phyloP scores from a whole-genome alignment of 1,284 basidiomycete species.

The Farysia itapuensis region DNA sequence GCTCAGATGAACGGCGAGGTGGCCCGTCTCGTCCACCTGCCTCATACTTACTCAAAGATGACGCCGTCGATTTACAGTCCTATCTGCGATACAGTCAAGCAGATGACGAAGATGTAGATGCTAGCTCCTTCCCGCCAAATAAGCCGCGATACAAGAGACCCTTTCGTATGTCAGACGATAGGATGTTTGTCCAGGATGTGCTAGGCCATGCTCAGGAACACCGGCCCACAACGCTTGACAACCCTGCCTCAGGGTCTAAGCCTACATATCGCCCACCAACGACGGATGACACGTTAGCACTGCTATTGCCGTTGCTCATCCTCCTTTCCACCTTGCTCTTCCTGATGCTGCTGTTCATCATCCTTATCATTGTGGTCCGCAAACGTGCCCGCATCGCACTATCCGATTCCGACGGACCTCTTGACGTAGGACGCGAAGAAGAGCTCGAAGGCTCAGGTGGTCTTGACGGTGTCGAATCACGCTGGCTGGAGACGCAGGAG shows the following conservation, averaged over 20 bases:
- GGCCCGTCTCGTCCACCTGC: not conserved
- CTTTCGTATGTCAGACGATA: slow-evolving; percentile 22
- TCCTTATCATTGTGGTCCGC: slow-evolving; percentile 52
- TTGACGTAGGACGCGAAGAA: slow-evolving; percentile 82
- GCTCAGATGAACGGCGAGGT: too few relatives aligned
- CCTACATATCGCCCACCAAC: slow-evolving; percentile 33
- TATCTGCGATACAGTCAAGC: slow-evolving; percentile 15
- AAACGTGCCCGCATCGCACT: slow-evolving; percentile 63
- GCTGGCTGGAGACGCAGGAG: slow-evolving; percentile 84
- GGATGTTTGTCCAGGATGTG: slow-evolving; percentile 28
- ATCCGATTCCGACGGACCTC: slow-evolving; percentile 83
- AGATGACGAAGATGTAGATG: slow-evolving; percentile 4
- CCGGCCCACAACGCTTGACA: slow-evolving; percentile 17
- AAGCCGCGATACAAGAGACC: slow-evolving; percentile 27
- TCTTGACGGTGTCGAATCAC: slow-evolving; percentile 82
- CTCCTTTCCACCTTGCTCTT: slow-evolving; percentile 89
- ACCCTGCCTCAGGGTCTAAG: slow-evolving; percentile 14
- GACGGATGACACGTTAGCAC: slow-evolving; percentile 40
- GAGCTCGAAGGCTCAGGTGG: slow-evolving; percentile 78
- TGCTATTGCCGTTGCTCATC: slow-evolving; percentile 68
- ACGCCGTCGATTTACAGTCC: slow-evolving; percentile 25
- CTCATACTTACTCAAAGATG: not conserved
- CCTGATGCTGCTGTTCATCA: slow-evolving; percentile 64
- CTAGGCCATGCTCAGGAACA: slow-evolving; percentile 28
- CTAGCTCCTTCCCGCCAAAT: slow-evolving; percentile 1